Percentiles rank a stretch among this genome's conserved stretches.
Conservation (phyloP, 2,329 filamentous ascomycete species). For the Exophiala lecanii-corni region DNA sequence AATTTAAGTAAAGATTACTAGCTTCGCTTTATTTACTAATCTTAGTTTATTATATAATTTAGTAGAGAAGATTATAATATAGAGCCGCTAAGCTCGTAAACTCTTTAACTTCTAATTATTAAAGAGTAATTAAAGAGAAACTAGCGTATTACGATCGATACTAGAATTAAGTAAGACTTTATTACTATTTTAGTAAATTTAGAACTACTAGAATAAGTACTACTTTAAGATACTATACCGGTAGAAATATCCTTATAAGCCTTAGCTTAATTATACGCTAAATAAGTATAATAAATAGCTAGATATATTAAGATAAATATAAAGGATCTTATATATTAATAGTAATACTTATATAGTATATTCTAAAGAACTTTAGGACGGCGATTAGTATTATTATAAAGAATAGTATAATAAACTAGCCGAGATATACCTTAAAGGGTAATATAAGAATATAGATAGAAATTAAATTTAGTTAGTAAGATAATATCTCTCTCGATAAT, state of each 20-base stretch:
- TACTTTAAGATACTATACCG: slow-evolving; percentile 35
- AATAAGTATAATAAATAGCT: slow-evolving; percentile 91
- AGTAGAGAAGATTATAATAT: too few species aligned
- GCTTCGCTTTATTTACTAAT: too few species aligned
- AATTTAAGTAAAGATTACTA: too few species aligned
- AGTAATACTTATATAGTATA: slow-evolving; percentile 92
- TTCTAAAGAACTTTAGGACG: slow-evolving; percentile 67
- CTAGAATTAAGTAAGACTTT: too few species aligned
- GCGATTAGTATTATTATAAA: slow-evolving; percentile 73
- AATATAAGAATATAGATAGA: slow-evolving; percentile 66
- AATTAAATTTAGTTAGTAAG: slow-evolving; percentile 84
- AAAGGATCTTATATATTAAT: slow-evolving; percentile 86
- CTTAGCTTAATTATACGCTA: slow-evolving; percentile 75
- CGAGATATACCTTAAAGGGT: slow-evolving; percentile 93
- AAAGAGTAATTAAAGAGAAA: too few species aligned
- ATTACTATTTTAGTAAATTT: slow-evolving; percentile 30
- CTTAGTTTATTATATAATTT: too few species aligned
- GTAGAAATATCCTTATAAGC: slow-evolving; percentile 61
- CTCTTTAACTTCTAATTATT: too few species aligned
- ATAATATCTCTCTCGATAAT: slow-evolving; percentile 87
- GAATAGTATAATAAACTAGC: slow-evolving; percentile 86
- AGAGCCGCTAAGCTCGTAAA: too few species aligned
- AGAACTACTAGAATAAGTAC: slow-evolving; percentile 26
- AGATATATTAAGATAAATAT: slow-evolving; percentile 85
- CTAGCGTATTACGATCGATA: too few species aligned